Conservation (phyloP, 768 basidiomycete genomes). For the Grammothele lineata region DNA sequence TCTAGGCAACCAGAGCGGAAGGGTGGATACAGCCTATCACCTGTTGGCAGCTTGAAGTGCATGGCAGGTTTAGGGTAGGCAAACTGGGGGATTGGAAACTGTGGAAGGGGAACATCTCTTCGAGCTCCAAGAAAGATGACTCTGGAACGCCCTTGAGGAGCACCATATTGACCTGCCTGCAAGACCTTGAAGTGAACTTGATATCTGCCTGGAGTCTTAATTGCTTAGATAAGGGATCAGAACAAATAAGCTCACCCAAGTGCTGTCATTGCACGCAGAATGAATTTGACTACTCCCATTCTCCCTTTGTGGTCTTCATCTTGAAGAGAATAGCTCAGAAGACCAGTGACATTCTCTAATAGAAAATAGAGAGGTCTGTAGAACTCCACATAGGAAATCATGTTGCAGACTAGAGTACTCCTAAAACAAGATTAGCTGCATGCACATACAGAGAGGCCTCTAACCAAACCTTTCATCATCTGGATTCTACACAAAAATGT, state of each 20-base stretch:
- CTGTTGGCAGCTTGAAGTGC: slow-evolving; percentile 40
- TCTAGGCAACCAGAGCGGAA: slow-evolving; percentile 28
- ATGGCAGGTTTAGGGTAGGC: slow-evolving; percentile 33
- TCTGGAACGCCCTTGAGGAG: slow-evolving; percentile 62
- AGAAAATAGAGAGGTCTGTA: slow-evolving; percentile 62
- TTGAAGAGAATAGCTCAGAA: slow-evolving; percentile 45
- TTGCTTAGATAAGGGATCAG: slow-evolving; percentile 10
- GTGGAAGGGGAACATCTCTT: slow-evolving; percentile 51
- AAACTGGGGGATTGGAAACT: slow-evolving; percentile 64
- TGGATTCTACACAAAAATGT: slow-evolving; percentile 35
- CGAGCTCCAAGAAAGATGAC: slow-evolving; percentile 69
- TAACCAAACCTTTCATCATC: slow-evolving; percentile 36
- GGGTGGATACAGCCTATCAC: slow-evolving; percentile 35
- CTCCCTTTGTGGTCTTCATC: slow-evolving; percentile 30
- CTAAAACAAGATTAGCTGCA: slow-evolving; percentile 27
- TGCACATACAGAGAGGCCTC: background rate
- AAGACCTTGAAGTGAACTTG: slow-evolving; percentile 63
- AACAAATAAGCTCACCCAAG: slow-evolving; percentile 47
- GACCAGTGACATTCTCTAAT: slow-evolving; percentile 68
- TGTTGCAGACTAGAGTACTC: slow-evolving; percentile 61
- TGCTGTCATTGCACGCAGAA: slow-evolving; percentile 52
- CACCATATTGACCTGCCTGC: slow-evolving; percentile 69
- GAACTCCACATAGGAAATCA: slow-evolving; percentile 66
- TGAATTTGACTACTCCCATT: slow-evolving; percentile 63
- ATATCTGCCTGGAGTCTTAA: slow-evolving; percentile 38